These are phyloP conservation scores for Schizopora paradoxa DNA, from an alignment of 1,284 basidiomycete species.

Conservation along the genomic window DNA sequence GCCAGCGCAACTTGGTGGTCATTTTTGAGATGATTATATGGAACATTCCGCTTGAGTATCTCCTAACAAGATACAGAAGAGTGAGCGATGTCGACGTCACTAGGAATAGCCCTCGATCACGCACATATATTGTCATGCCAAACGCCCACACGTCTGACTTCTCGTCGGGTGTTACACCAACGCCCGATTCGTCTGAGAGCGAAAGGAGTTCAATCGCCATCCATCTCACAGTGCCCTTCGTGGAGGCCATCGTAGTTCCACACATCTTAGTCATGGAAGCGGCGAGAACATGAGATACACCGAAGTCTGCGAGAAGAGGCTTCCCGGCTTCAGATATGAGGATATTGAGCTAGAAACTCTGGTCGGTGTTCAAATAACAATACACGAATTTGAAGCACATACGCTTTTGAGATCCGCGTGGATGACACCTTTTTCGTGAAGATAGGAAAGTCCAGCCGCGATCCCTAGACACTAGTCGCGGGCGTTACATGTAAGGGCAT, in stretches of 20 bases:
- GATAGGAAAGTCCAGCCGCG: constrained; percentile 6
- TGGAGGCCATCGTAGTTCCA: background rate
- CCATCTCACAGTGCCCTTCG: constrained; percentile 6
- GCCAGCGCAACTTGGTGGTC: too few species aligned
- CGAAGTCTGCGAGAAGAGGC: constrained; percentile 9
- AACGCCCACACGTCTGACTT: constrained; percentile 13
- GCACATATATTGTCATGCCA: constrained; percentile 10
- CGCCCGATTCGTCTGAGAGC: too few species aligned
- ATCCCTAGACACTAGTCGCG: constrained; percentile 7
- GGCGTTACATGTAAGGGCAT: too few species aligned
- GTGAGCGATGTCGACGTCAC: too few species aligned
- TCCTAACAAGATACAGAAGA: too few species aligned
- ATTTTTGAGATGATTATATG: too few species aligned
- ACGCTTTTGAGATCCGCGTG: constrained; percentile 13
- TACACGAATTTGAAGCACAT: background rate
- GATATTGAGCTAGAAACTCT: constrained; percentile 5
- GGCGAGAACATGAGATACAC: constrained; percentile 2
- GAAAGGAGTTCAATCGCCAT: constrained; percentile 8
- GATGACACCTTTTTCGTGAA: constrained; percentile 4
- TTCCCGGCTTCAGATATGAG: constrained; percentile 4
- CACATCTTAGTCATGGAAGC: too few species aligned
- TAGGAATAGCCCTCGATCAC: background rate
- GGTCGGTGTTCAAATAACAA: too few species aligned
- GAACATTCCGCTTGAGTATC: too few species aligned
- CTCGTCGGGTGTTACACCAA: background rate